These are phyloP conservation scores for Pyrenopolyporus hunteri DNA, from an alignment of 495 filamentous ascomycete species.

Conservation along the genomic window DNA sequence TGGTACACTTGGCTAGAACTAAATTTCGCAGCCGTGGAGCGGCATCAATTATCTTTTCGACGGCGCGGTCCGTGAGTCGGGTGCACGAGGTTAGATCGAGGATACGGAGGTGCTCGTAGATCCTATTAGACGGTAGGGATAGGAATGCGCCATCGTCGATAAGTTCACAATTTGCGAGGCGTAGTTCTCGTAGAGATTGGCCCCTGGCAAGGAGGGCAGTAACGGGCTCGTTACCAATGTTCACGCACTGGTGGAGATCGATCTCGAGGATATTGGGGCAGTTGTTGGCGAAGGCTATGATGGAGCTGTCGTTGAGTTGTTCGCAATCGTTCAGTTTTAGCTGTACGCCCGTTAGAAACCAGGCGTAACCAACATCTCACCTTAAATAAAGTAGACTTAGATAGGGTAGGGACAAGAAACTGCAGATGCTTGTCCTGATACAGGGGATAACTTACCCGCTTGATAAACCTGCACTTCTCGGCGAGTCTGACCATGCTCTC, in stretches of 20 bases:
- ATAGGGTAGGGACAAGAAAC: background rate
- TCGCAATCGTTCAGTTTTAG: constrained; percentile 91
- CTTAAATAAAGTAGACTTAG: constrained; percentile 10
- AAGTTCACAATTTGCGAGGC: constrained; percentile 80
- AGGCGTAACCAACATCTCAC: constrained; percentile 33
- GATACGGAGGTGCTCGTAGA: constrained; percentile 86
- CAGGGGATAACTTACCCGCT: constrained; percentile 67
- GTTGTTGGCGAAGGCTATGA: constrained; percentile 82
- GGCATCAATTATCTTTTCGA: constrained; percentile 82
- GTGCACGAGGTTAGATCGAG: constrained; percentile 90
- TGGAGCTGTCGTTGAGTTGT: constrained; percentile 77
- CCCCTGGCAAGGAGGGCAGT: constrained; percentile 77
- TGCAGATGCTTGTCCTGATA: background rate
- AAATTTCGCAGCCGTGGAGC: constrained; percentile 91
- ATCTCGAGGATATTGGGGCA: constrained; percentile 95
- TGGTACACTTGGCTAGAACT: constrained; percentile 90
- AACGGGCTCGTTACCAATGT: constrained; percentile 79
- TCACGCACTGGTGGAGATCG: constrained; percentile 85
- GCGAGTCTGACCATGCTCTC: constrained; percentile 56
- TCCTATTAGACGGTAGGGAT: constrained; percentile 69
- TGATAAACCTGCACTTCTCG: constrained; percentile 81
- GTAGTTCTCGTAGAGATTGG: constrained; percentile 83
- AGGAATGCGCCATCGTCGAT: constrained; percentile 88
- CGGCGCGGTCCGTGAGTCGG: constrained; percentile 80
- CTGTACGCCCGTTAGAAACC: constrained; percentile 52